Conservation (phyloP, 2,329 filamentous ascomycete species). For the Macrophomina phaseolina region DNA sequence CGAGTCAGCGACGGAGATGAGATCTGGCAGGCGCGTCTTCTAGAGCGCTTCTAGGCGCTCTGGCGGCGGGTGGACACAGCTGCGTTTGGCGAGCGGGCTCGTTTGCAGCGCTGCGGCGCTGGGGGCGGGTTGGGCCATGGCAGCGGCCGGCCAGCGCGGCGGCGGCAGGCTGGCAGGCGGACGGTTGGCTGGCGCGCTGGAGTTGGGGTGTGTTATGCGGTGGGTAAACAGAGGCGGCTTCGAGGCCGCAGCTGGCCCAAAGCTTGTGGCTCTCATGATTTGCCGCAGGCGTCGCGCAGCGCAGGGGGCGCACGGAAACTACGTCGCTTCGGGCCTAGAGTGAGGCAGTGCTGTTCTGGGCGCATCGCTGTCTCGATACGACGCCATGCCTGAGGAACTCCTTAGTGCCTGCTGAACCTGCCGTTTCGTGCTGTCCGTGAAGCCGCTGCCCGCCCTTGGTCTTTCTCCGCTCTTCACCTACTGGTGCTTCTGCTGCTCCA, state of each 20-base stretch:
- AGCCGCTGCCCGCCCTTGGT: neutral
- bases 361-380: slow-evolving; percentile 25
- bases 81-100: neutral
- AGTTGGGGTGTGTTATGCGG: slow-evolving; percentile 1
- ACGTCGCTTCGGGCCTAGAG: slow-evolving; percentile 9
- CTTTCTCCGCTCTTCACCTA: slow-evolving; percentile 1
- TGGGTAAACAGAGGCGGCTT: slow-evolving; percentile 12
- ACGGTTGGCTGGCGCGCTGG: too few relatives aligned
- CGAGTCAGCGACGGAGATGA: slow-evolving; percentile 21
- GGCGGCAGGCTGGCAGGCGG: neutral
- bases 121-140: neutral
- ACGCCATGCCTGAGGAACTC: slow-evolving; percentile 25
- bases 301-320: slow-evolving; percentile 24
- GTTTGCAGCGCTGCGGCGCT: neutral
- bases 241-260: slow-evolving; percentile 13
- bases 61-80: neutral
- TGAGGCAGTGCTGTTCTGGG: slow-evolving; percentile 27
- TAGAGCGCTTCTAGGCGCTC: slow-evolving; percentile 17
- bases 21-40: slow-evolving; percentile 4
- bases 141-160: slow-evolving; percentile 8
- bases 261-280: slow-evolving; percentile 24
- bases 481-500: slow-evolving; percentile 14
- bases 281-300: slow-evolving; percentile 16
- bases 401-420: slow-evolving; percentile 19
- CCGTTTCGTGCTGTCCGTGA: slow-evolving; percentile 2